Base-by-base conservation (phyloP, 2,329 filamentous ascomycete genomes). In the Dactylellina drechsleri region DNA sequence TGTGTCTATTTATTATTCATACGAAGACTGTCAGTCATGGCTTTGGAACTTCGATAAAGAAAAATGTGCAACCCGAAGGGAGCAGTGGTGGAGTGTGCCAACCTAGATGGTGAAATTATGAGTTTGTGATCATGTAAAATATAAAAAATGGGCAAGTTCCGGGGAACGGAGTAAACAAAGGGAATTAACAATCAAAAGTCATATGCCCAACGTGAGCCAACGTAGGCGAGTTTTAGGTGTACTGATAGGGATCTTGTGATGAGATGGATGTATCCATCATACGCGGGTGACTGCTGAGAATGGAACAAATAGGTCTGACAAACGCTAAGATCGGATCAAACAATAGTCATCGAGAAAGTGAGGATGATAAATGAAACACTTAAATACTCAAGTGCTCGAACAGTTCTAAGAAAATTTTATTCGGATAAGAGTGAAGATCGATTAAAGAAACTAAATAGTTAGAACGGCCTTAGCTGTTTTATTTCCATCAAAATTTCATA, bases 171-270 rank as follows among this genome's bases (percentile, higher is more conserved):
- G 41, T 26, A 57, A 64, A 56, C 50, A 47, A 53, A 36, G 41
- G 41, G 43, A 16, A 18, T 56, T 70, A 64, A 59, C 28, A 75
- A 66, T 53, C 40, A 67, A 50, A 64, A 54, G 71, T 75, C 71
- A 75, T 75, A 49, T 67, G 64, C 41, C 50, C 45, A 54, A 47
- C 31, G 56, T 68, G 60, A 61, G 43, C 45, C 16, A 41, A 53
- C 15, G 61, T 20, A 54, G 60, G 28, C 31, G 28, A 60, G 54
- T 59, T 45, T 40, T 20, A 47, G 43, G 62, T 52, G 53, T 26
- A 43, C 28, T 47, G 64, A 54, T 50, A 28, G 64, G 28, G 56
- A 68, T 60, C 65, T 68, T 68, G 65, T 68, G 71, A 68, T 62
- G 59, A 58, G 26, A 47, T 40, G 26, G 49, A 53, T 56, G 10